Conservation (phyloP, 208 protist species). For the Acanthamoeba rhysodes region DNA sequence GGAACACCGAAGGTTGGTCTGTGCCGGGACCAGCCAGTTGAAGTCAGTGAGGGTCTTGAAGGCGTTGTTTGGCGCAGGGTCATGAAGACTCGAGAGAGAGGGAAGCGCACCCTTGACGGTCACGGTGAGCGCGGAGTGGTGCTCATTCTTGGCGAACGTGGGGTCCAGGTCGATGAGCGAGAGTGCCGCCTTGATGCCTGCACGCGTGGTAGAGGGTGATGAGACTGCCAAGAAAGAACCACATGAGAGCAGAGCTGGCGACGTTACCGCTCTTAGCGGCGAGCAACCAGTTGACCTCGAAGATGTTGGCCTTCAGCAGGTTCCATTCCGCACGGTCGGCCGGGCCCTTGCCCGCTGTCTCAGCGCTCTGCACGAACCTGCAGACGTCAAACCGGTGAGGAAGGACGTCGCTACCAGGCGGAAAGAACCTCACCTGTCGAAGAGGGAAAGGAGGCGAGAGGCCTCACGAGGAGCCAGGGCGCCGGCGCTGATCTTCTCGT, state of each 20-base stretch:
- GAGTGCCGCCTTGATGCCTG: constrained; percentile 37
- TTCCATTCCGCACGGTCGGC: constrained; percentile 22
- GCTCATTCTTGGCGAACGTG: background rate
- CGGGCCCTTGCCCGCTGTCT: background rate
- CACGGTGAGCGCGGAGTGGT: background rate
- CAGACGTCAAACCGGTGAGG: background rate
- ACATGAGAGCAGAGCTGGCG: background rate
- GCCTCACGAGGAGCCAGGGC: constrained; percentile 40
- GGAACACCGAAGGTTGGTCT: constrained; percentile 12
- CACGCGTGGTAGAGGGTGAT: background rate
- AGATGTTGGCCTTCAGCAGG: constrained; percentile 56
- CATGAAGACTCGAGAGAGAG: too few species aligned
- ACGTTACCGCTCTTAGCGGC: constrained; percentile 31
- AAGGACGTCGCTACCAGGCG: background rate
- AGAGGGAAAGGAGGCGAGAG: constrained; percentile 40
- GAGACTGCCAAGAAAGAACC: background rate
- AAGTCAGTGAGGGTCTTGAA: background rate
- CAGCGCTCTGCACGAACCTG: background rate
- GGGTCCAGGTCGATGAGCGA: background rate
- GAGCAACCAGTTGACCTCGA: constrained; percentile 56
- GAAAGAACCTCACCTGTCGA: background rate
- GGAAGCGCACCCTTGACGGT: background rate
- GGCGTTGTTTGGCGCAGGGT: background rate
- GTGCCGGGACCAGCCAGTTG: background rate
- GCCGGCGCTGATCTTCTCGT: background rate